phyloP scores from a whole-genome alignment of 2,329 filamentous ascomycete species.

The Colletotrichum karsti region DNA sequence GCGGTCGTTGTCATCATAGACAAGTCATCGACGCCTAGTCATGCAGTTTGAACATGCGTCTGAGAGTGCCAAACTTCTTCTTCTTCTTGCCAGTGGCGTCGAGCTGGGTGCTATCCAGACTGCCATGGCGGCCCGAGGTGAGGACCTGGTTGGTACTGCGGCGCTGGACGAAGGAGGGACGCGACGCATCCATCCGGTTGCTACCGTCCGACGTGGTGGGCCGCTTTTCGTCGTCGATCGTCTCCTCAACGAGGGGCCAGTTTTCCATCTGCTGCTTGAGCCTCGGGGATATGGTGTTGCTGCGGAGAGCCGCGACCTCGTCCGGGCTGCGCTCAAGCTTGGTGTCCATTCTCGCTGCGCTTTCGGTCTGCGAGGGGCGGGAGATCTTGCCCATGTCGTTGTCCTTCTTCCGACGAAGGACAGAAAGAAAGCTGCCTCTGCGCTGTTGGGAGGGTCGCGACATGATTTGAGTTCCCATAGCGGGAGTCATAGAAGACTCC shows the following conservation, averaged over 20 bases:
- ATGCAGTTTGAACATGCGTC: slow-evolving; percentile 68
- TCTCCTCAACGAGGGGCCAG: slow-evolving; percentile 57
- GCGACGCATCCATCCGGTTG: slow-evolving; percentile 18
- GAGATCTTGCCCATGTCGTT: slow-evolving; percentile 60
- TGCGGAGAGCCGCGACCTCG: slow-evolving; percentile 58
- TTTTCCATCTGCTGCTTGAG: slow-evolving; percentile 39
- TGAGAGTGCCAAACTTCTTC: slow-evolving; percentile 75
- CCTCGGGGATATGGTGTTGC: slow-evolving; percentile 39
- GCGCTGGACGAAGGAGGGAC: slow-evolving; percentile 43
- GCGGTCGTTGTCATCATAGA: not conserved
- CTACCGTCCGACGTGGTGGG: slow-evolving; percentile 44
- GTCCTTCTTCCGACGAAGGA: slow-evolving; percentile 72
- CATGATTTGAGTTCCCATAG: slow-evolving; percentile 30
- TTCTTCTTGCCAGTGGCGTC: slow-evolving; percentile 47
- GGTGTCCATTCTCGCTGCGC: slow-evolving; percentile 69
- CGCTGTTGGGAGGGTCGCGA: slow-evolving; percentile 42
- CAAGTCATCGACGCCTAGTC: slow-evolving; percentile 43
- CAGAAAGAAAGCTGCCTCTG: slow-evolving; percentile 63
- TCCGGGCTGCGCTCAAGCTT: slow-evolving; percentile 66
- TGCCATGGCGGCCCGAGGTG: not conserved
- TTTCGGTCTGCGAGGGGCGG: slow-evolving; percentile 61
- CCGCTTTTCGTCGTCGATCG: slow-evolving; percentile 34
- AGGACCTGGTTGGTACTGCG: slow-evolving; percentile 44
- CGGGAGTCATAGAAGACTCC: slow-evolving; percentile 31
- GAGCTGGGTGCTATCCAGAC: slow-evolving; percentile 20